Percentiles rank a stretch among this genome's conserved stretches.
These are phyloP conservation scores for Penicillium griseofulvum DNA, from an alignment of 2,329 filamentous ascomycete species.

Conservation along the genomic window DNA sequence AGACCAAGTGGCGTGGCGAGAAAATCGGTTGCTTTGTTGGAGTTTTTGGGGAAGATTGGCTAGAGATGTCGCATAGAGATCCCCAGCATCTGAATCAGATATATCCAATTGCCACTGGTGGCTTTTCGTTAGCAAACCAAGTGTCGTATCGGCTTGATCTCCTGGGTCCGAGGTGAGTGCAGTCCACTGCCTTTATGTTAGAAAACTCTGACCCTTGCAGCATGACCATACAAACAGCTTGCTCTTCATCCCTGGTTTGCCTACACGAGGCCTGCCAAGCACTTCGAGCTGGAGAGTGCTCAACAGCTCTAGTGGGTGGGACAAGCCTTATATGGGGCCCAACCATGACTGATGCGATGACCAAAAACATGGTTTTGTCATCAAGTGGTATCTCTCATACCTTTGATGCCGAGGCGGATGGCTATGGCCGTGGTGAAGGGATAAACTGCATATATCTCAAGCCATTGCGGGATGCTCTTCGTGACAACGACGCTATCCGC, in stretches of 20 bases:
- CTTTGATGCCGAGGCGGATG: conserved; percentile 49
- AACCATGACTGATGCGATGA: conserved; percentile 21
- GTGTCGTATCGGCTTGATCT: conserved; percentile 27
- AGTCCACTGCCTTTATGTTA: neutral
- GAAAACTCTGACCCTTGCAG: conserved; percentile 5
- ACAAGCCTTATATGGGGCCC: conserved; percentile 34
- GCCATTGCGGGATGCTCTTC: conserved; percentile 44
- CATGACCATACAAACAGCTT: conserved; percentile 41
- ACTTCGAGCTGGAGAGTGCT: conserved; percentile 21
- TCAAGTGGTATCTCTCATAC: conserved; percentile 48
- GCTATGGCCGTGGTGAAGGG: conserved; percentile 53
- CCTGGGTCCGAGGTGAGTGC: conserved; percentile 21
- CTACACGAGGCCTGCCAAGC: conserved; percentile 28
- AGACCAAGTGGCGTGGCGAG: conserved; percentile 30
- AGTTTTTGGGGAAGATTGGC: conserved; percentile 28
- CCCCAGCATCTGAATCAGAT: conserved; percentile 15
- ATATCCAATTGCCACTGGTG: conserved; percentile 13
- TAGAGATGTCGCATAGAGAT: conserved; percentile 21
- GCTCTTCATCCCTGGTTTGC: conserved; percentile 42
- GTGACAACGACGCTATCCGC: conserved; percentile 39
- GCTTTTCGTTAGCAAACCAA: conserved; percentile 25
- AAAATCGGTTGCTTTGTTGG: conserved; percentile 31
- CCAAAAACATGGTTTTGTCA: conserved; percentile 35
- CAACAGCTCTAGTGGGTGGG: conserved; percentile 35
- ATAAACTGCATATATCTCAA: conserved; percentile 50